These are phyloP conservation scores for Sphaerostilbella broomeana DNA, from an alignment of 2,329 filamentous ascomycete genomes.

Conservation along the genomic window DNA sequence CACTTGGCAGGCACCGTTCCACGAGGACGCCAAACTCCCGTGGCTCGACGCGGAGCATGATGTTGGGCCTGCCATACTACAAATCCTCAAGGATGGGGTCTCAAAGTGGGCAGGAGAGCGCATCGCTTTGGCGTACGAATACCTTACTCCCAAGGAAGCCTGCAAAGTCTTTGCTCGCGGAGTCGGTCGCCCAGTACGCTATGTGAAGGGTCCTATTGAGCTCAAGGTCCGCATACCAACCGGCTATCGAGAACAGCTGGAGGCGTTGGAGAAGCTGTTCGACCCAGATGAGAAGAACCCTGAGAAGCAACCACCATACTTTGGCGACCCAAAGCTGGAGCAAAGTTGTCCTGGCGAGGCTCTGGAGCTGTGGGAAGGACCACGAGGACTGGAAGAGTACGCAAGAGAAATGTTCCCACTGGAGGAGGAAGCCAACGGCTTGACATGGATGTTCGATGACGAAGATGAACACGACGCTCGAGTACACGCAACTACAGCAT, in stretches of 20 bases:
- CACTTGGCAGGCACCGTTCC: slow-evolving; percentile 88
- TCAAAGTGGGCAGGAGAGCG: slow-evolving; percentile 72
- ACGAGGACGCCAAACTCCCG: slow-evolving; percentile 79
- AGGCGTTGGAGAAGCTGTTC: slow-evolving; percentile 58
- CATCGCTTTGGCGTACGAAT: slow-evolving; percentile 85
- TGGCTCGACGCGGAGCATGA: slow-evolving; percentile 98
- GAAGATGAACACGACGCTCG: slow-evolving; percentile 37
- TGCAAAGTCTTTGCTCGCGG: slow-evolving; percentile 75
- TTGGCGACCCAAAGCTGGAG: slow-evolving; percentile 52
- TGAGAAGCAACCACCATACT: slow-evolving; percentile 55
- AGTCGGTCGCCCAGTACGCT: slow-evolving; percentile 69
- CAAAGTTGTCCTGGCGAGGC: slow-evolving; percentile 65
- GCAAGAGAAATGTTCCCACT: slow-evolving; percentile 88
- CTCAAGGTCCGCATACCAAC: slow-evolving; percentile 78
- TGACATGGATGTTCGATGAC: slow-evolving; percentile 79
- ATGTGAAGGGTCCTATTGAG: slow-evolving; percentile 72
- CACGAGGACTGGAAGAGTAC: slow-evolving; percentile 87
- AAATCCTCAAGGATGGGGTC: slow-evolving; percentile 91
- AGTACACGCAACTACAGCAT: slow-evolving; percentile 28
- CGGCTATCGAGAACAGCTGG: slow-evolving; percentile 83
- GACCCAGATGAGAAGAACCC: slow-evolving; percentile 44
- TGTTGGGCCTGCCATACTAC: slow-evolving; percentile 82
- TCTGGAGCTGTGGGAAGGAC: slow-evolving; percentile 82
- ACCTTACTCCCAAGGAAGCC: slow-evolving; percentile 74
- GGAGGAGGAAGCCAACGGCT: slow-evolving; percentile 88